phyloP scores from a whole-genome alignment of 2,329 filamentous ascomycete genomes.

The Tolypocladium nubicola region DNA sequence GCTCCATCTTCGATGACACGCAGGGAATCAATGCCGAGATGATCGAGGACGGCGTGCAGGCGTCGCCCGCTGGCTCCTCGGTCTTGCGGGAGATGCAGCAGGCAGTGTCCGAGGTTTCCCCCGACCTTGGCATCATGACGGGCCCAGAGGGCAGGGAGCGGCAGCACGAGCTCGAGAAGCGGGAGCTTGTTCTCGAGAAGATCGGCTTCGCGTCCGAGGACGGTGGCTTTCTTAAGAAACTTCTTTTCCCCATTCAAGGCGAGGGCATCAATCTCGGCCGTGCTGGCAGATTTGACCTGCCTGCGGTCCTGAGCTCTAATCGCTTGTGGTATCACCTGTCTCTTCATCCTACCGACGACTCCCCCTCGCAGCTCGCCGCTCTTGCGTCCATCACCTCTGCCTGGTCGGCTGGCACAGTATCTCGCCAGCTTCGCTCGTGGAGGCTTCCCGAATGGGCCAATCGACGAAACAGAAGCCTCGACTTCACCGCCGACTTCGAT shows the following conservation, averaged over 20 bases:
- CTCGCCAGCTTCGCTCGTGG: constrained; percentile 87
- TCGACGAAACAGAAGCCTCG: constrained; percentile 76
- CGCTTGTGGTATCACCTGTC: constrained; percentile 92
- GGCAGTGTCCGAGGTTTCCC: constrained; percentile 64
- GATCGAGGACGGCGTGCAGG: constrained; percentile 86
- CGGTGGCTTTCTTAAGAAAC: constrained; percentile 69
- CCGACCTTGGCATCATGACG: constrained; percentile 66
- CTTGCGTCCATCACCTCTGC: constrained; percentile 63
- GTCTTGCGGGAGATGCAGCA: constrained; percentile 80
- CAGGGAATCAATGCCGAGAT: constrained; percentile 93
- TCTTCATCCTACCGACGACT: constrained; percentile 83
- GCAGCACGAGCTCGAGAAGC: constrained; percentile 69
- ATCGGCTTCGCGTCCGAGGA: constrained; percentile 71
- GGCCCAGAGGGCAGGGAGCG: constrained; percentile 59
- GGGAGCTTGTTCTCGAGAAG: constrained; percentile 77
- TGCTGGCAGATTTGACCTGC: constrained; percentile 67
- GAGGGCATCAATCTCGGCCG: constrained; percentile 75
- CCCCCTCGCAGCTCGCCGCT: constrained; percentile 63
- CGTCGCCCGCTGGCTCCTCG: constrained; percentile 63
- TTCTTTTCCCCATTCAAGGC: constrained; percentile 69
- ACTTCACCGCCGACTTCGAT: constrained; percentile 96
- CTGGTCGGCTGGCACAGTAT: constrained; percentile 90
- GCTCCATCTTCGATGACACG: constrained; percentile 86
- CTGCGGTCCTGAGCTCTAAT: constrained; percentile 66
- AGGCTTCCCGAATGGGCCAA: constrained; percentile 95